Base-by-base conservation (phyloP, 179 eudicot species). In the Carnegiea gigantea region DNA sequence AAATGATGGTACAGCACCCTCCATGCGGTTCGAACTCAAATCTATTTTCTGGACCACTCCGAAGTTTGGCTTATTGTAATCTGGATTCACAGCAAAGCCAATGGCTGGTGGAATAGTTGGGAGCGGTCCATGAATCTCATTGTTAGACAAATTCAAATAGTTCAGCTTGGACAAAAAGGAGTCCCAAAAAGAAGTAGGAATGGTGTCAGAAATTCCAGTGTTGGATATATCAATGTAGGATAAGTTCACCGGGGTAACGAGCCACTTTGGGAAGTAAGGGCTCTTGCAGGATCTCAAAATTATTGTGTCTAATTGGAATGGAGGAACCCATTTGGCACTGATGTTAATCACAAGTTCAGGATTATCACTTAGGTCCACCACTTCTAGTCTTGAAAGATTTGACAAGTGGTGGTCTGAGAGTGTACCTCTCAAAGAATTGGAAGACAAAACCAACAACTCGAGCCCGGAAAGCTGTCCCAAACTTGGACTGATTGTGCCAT, bases 191-290 rank as follows among this genome's bases (percentile, higher is more conserved):
- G 80, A 81, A 6, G 49, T 0, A 0, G 89, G 88, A 59, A 86
- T 44, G 5, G 7, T 64, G 62, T 70, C 88, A 38, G 83, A 76
- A 26, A 90, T 86, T 18, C 82, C 77, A 53, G 54, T 12, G 46
- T 10, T 38, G 2, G 88, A 86, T 5, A 88, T 80, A 30, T 86
- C 86, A 80, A 88, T 65, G 0, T 0, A 0, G 0, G 8, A 0
- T 2, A 82, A 36, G 0, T 21, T 46, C 1, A 17, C 68, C 62
- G 77, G 90, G 13, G 40, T 85, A 2, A 57, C 46, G 76, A 89
- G 75, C 91, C 90, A 89, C 6, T 68, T 77, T 5, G 91, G 90
- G 67, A 89, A 84, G 7, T 2, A 15, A 2, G 89, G 87, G 1
- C 90, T 89, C 5, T 44, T 82, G 81, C 89, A 84, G 15, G 57